A percentile compares a stretch with the other conserved stretches of the same genome.
Conservation (phyloP, 2,329 filamentous ascomycete species). For the Fusarium nodosum region DNA sequence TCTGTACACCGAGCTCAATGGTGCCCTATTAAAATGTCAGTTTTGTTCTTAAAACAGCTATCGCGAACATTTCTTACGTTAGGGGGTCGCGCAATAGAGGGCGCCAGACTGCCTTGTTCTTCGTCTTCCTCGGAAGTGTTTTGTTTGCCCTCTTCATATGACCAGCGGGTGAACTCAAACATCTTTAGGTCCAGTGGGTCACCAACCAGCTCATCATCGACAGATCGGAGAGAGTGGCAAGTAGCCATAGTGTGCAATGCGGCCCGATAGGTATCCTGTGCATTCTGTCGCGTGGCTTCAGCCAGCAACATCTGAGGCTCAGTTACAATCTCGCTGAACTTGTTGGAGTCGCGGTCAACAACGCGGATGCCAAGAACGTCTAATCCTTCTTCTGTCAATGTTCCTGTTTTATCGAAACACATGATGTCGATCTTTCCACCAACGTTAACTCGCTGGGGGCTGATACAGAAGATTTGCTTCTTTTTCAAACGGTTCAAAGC, state of each 20-base stretch:
- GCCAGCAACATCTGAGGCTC: conserved; percentile 73
- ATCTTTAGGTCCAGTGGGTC: conserved; percentile 97
- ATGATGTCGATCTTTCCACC: conserved; percentile 96
- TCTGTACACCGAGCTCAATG: conserved; percentile 90
- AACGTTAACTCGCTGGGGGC: conserved; percentile 95
- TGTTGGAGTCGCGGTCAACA: conserved; percentile 71
- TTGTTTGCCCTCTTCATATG: conserved; percentile 88
- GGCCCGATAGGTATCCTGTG: conserved; percentile 62
- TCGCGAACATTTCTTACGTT: conserved; percentile 61
- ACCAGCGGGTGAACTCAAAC: conserved; percentile 97
- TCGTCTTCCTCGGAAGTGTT: conserved; percentile 76
- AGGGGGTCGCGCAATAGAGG: conserved; percentile 90
- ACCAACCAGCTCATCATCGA: conserved; percentile 90
- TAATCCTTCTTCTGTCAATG: conserved; percentile 93
- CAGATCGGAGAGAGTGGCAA: conserved; percentile 88
- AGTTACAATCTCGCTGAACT: conserved; percentile 82
- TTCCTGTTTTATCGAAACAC: conserved; percentile 99
- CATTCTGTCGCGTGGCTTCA: conserved; percentile 47
- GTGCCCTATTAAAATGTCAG: conserved; percentile 57
- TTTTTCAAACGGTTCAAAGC: conserved; percentile 87
- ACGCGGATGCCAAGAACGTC: conserved; percentile 92
- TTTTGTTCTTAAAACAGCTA: too few species aligned
- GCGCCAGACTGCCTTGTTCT: conserved; percentile 80
- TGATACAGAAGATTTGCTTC: conserved; percentile 97
- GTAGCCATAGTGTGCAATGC: conserved; percentile 96